Percentiles rank a stretch among this genome's conserved stretches.
Evolutionary conservation across 2,329 filamentous ascomycete species (phyloP).

Genomic region (Sclerotinia glacialis): DNA sequence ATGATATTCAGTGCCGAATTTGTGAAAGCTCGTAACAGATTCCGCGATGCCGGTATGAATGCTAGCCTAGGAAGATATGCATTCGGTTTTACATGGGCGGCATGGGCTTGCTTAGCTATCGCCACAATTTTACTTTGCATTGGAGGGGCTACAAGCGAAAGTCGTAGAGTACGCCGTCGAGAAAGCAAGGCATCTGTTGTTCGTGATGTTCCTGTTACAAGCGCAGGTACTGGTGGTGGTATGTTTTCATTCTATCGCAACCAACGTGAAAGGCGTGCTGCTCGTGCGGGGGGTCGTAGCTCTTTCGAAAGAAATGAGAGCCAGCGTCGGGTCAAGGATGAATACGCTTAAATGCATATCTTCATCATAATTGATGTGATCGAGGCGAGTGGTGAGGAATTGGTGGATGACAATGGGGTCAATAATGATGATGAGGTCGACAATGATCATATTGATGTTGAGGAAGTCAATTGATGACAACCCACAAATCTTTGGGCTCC

Average conservation of each 20-base stretch:
- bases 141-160: slow-evolving; percentile 43
- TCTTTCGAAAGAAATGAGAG: slow-evolving; percentile 16
- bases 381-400: background rate
- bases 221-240: background rate
- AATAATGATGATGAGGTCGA: background rate
- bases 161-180: background rate
- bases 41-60: slow-evolving; percentile 52
- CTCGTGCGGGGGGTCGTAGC: background rate
- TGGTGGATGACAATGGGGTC: background rate
- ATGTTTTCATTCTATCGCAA: slow-evolving; percentile 17
- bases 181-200: background rate
- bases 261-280: slow-evolving; percentile 1
- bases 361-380: background rate
- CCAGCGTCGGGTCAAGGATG: slow-evolving; percentile 19
- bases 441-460: background rate
- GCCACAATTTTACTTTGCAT: slow-evolving; percentile 66
- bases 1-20: slow-evolving; percentile 52
- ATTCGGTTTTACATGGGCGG: slow-evolving; percentile 75
- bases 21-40: slow-evolving; percentile 66
- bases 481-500: background rate
- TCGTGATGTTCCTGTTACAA: background rate
- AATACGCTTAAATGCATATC: slow-evolving; percentile 14
- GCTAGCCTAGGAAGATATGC: slow-evolving; percentile 65
- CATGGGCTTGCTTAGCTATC: slow-evolving; percentile 64
- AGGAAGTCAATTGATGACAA: background rate